A percentile compares a stretch with the other conserved stretches of the same genome.
phyloP scores from a whole-genome alignment of 148 eudicot genomes.

The Fagopyrum esculentum region DNA sequence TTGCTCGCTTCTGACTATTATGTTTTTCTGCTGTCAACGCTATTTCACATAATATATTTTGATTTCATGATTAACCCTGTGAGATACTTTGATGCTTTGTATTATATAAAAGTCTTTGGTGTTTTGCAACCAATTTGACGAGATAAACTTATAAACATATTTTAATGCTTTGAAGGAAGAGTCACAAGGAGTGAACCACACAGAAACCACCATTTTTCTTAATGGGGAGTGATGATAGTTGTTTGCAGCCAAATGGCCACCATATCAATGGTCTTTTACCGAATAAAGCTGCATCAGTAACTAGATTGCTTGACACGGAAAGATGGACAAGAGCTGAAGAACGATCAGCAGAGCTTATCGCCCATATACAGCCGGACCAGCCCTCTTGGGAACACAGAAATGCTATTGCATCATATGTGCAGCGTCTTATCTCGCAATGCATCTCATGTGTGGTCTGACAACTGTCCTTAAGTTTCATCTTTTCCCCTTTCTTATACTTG shows the following conservation, averaged over 20 bases:
- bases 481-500: neutral
- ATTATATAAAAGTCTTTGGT: neutral
- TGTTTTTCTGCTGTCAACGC: neutral
- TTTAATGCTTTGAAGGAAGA: neutral
- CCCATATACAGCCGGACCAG: constrained; percentile 46
- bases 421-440: constrained; percentile 35
- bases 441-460: constrained; percentile 9
- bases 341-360: constrained; percentile 53
- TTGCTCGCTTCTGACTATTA: neutral
- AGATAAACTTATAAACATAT: neutral
- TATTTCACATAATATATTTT: neutral
- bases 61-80: neutral
- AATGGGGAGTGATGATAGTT: constrained; percentile 36
- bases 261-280: constrained; percentile 50
- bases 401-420: constrained; percentile 53
- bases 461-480: constrained; percentile 3
- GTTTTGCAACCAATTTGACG: neutral
- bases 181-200: neutral
- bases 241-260: constrained; percentile 20
- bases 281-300: constrained; percentile 32
- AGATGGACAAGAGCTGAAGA: constrained; percentile 54
- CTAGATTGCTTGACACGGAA: constrained; percentile 28
- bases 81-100: neutral
- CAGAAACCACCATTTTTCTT: neutral
- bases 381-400: constrained; percentile 42